Base-by-base conservation (phyloP, 352 stramenopile species). In the Peronospora destructor region DNA sequence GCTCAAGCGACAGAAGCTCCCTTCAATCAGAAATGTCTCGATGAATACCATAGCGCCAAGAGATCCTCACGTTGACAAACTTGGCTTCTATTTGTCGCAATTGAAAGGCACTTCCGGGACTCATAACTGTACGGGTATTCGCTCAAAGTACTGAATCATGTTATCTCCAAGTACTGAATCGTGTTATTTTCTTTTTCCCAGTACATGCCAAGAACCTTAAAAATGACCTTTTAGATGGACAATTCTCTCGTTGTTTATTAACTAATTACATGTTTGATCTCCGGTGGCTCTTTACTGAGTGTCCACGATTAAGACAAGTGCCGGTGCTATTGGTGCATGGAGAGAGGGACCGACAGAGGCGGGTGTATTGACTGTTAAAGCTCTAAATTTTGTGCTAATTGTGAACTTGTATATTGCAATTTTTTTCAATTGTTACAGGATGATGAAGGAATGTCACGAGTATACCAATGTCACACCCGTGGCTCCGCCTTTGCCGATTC, bases 201-300 rank as follows among this genome's bases (percentile, higher is more conserved):
- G 79, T 60, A 28, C 49, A 72, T 23, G 41, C 68, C 0, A 58
- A 83, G 36, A 60, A 66, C 4, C 44, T 91, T 13, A 9, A 32
- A 9, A 25, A 28, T 0, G 75, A 83, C 6, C 43, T 91, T 14
- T 45, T 91, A 6, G 53, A 64, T 0, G 82, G 79, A n/a, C 61
- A 78, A 13, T 92, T 84, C 45, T 62, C 63, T 8, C 61, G 56
- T 9, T 84, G 68, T 23, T 52, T 92, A n/a, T 49, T 92, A 30
- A 88, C 75, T 44, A 92, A 86, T 57, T 92, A 92, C 66, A 87
- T 86, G 67, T 82, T 68, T 53, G 78, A 92, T 55, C 49, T 91
- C 13, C 48, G 60, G 26, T 92, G 82, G 82, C 73, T 92, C 1
- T 79, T 92, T 21, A 21, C 51, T 0, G 60, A 84, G 52, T 87